Evolutionary conservation across 768 basidiomycete genomes (phyloP).

Genomic region (Tulasnella sp.): DNA sequence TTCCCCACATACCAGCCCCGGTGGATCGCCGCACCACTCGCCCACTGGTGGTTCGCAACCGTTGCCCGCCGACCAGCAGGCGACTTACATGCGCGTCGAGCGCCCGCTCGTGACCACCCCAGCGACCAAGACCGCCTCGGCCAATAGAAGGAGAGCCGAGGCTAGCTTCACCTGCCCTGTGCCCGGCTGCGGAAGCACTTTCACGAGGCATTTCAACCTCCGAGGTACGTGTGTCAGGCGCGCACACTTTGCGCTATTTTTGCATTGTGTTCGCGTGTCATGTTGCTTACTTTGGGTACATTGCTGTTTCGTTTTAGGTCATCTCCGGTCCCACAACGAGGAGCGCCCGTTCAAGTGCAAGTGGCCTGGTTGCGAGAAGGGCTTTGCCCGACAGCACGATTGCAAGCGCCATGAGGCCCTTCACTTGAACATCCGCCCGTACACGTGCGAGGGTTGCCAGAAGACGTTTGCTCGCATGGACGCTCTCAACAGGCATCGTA

Average conservation of each 20-base stretch:
- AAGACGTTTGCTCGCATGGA: slow-evolving; percentile 95
- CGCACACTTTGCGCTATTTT: slow-evolving; percentile 30
- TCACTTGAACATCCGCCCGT: slow-evolving; percentile 88
- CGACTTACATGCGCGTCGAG: slow-evolving; percentile 38
- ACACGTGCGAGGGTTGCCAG: slow-evolving; percentile 86
- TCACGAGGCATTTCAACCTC: slow-evolving; percentile 89
- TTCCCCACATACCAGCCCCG: slow-evolving; percentile 23
- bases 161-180: slow-evolving; percentile 82
- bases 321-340: slow-evolving; percentile 90
- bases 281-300: slow-evolving; percentile 10
- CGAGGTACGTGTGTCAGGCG: slow-evolving; percentile 52
- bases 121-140: slow-evolving; percentile 81
- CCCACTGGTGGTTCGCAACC: slow-evolving; percentile 7
- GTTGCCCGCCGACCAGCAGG: neutral
- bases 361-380: slow-evolving; percentile 92
- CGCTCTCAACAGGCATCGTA: slow-evolving; percentile 87
- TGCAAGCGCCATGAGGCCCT: slow-evolving; percentile 95
- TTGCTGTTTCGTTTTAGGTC: slow-evolving; percentile 50
- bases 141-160: slow-evolving; percentile 79
- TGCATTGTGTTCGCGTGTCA: neutral
- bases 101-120: slow-evolving; percentile 88
- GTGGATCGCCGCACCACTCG: slow-evolving; percentile 18
- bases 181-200: slow-evolving; percentile 78
- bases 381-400: slow-evolving; percentile 91
- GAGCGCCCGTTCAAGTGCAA: slow-evolving; percentile 93